A percentile compares a stretch with the other conserved stretches of the same genome.
Evolutionary conservation across 768 basidiomycete genomes (phyloP).

Genomic region (Grammothele lineata): DNA sequence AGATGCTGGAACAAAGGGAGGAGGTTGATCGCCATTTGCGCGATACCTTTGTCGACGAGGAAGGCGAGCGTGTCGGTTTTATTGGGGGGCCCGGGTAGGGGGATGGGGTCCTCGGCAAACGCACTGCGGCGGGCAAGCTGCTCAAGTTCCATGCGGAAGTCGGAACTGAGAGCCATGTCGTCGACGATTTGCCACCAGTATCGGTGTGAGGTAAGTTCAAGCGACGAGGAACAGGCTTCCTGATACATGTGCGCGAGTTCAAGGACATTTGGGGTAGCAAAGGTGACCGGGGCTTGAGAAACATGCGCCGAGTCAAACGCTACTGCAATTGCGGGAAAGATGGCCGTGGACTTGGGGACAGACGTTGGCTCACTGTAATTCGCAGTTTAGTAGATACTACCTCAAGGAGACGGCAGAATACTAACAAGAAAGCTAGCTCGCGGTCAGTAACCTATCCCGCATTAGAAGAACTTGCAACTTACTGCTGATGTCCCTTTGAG

Average conservation of each 20-base stretch:
- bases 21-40: constrained; percentile 76
- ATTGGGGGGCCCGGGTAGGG: constrained; percentile 9
- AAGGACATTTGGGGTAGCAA: constrained; percentile 79
- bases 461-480: constrained; percentile 1
- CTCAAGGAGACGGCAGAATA: constrained; percentile 9
- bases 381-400: neutral
- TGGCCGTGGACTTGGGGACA: constrained; percentile 66
- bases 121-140: constrained; percentile 48
- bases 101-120: constrained; percentile 31
- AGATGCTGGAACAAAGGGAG: constrained; percentile 83
- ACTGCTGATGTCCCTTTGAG: constrained; percentile 6
- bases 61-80: constrained; percentile 47
- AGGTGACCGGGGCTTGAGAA: constrained; percentile 50
- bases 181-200: constrained; percentile 67
- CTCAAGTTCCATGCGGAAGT: constrained; percentile 64
- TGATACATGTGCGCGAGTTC: constrained; percentile 67
- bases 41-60: constrained; percentile 64
- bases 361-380: constrained; percentile 84
- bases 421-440: constrained; percentile 75
- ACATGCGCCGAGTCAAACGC: constrained; percentile 27
- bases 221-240: constrained; percentile 39
- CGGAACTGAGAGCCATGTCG: constrained; percentile 56
- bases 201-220: constrained; percentile 47
- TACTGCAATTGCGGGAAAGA: constrained; percentile 59
- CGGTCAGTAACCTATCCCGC: too few species aligned